Evolutionary conservation across 1,284 basidiomycete genomes (phyloP).

Genomic region (Albatrellus sp.): DNA sequence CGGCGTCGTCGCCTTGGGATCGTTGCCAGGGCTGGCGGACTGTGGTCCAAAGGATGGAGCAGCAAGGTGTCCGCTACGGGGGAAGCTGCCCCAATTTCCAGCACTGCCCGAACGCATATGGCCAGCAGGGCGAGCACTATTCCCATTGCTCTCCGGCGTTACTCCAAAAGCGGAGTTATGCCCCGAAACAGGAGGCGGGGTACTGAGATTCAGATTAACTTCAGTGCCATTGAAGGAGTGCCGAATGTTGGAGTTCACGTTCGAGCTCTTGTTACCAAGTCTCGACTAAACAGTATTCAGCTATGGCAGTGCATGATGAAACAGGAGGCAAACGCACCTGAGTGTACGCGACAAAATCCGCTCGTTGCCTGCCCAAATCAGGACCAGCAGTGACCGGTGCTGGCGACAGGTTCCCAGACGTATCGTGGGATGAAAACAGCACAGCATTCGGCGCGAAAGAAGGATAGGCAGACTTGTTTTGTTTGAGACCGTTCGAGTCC

Average conservation of each 20-base stretch:
- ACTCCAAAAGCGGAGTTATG: conserved; percentile 37
- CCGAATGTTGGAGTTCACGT: conserved; percentile 42
- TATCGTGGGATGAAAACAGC: conserved; percentile 50
- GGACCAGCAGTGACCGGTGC: conserved; percentile 72
- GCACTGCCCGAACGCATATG: conserved; percentile 67
- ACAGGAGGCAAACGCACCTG: conserved; percentile 33
- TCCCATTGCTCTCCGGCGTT: conserved; percentile 18
- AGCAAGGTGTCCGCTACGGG: conserved; percentile 39
- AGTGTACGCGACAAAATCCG: conserved; percentile 59
- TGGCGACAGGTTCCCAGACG: conserved; percentile 50
- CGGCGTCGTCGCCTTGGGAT: conserved; percentile 39
- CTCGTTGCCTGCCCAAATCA: conserved; percentile 61
- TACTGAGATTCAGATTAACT: conserved; percentile 41
- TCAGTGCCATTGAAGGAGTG: conserved; percentile 67
- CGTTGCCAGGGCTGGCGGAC: conserved; percentile 41
- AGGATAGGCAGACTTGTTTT: conserved; percentile 68
- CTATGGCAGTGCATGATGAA: conserved; percentile 3
- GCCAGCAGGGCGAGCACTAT: conserved; percentile 36
- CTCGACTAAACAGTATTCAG: conserved; percentile 17
- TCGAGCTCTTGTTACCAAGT: conserved; percentile 37
- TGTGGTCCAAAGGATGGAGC: conserved; percentile 34
- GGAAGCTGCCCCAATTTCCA: conserved; percentile 60
- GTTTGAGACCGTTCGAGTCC: conserved; percentile 38
- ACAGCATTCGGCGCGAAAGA: conserved; percentile 64
- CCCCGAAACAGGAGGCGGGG: conserved; percentile 29